Percentiles rank a stretch among this genome's conserved stretches.
Conservation (phyloP, 345 rosid species). For the Hirschfeldia incana region DNA sequence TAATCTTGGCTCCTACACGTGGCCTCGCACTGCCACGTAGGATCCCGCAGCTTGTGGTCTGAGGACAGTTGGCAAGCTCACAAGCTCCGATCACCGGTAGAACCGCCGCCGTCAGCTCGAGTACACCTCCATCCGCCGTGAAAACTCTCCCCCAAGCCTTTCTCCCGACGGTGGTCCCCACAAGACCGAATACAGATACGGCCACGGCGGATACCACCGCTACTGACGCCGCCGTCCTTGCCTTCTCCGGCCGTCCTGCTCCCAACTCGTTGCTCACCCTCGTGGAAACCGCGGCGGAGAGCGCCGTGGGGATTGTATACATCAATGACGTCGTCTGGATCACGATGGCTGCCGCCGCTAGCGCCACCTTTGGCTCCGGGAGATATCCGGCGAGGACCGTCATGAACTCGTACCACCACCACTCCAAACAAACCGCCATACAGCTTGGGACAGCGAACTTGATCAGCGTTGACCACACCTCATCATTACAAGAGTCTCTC, state of each 20-base stretch:
- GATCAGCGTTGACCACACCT: slow-evolving; percentile 63
- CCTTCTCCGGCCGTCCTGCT: slow-evolving; percentile 62
- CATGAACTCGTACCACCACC: slow-evolving; percentile 99
- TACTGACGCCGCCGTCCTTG: slow-evolving; percentile 56
- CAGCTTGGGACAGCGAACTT: slow-evolving; percentile 77
- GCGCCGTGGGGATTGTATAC: slow-evolving; percentile 77
- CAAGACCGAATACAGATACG: slow-evolving; percentile 55
- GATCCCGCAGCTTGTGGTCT: slow-evolving; percentile 89
- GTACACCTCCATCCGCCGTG: slow-evolving; percentile 55
- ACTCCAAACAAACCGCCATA: slow-evolving; percentile 82
- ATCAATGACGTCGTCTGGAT: slow-evolving; percentile 85
- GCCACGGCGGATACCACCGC: slow-evolving; percentile 60
- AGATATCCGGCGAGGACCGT: slow-evolving; percentile 81
- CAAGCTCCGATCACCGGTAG: slow-evolving; percentile 83
- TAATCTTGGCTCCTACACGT: slow-evolving; percentile 63
- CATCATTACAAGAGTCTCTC: slow-evolving; percentile 11
- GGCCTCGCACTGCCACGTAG: slow-evolving; percentile 86
- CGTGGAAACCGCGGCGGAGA: slow-evolving; percentile 74
- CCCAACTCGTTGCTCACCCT: slow-evolving; percentile 91
- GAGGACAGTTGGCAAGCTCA: slow-evolving; percentile 95
- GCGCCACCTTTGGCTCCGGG: slow-evolving; percentile 51
- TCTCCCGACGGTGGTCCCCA: slow-evolving; percentile 64
- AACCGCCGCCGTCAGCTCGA: slow-evolving; percentile 54
- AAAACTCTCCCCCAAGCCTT: slow-evolving; percentile 70
- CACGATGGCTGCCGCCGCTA: slow-evolving; percentile 73